A percentile compares a stretch with the other conserved stretches of the same genome.
Conservation (phyloP, 306 rosid species). For the Medicago arabica region DNA sequence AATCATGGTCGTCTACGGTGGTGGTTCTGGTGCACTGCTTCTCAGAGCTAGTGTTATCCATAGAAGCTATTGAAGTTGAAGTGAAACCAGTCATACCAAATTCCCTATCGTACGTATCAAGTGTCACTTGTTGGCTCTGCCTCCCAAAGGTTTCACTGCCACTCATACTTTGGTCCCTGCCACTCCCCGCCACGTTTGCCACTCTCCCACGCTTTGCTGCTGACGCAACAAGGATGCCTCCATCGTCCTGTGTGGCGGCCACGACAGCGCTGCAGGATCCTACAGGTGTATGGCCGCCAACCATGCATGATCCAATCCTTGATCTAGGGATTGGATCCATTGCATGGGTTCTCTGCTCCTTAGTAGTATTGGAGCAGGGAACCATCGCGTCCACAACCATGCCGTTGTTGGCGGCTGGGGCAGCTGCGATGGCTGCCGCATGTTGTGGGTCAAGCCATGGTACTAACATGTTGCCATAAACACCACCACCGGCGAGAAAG, state of each 20-base stretch:
- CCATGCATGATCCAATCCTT: constrained; percentile 34
- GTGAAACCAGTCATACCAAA: constrained; percentile 50
- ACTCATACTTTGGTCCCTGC: constrained; percentile 59
- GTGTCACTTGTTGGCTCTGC: constrained; percentile 55
- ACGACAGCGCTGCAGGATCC: constrained; percentile 53
- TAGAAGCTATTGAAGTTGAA: constrained; percentile 67
- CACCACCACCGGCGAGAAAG: not conserved
- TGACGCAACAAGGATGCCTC: not conserved
- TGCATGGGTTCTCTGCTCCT: constrained; percentile 36
- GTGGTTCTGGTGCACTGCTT: constrained; percentile 50
- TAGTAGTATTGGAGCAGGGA: constrained; percentile 58
- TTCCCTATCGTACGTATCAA: constrained; percentile 61
- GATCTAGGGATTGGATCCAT: constrained; percentile 28
- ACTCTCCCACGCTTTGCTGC: constrained; percentile 27
- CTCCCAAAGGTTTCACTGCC: constrained; percentile 61
- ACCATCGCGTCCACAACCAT: constrained; percentile 75
- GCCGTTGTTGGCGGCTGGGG: constrained; percentile 40
- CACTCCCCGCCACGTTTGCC: constrained; percentile 51
- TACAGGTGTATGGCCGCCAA: constrained; percentile 54
- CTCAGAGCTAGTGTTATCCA: constrained; percentile 65
- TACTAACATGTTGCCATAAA: constrained; percentile 37
- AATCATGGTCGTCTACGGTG: constrained; percentile 73
- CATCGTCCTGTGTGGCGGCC: constrained; percentile 25
- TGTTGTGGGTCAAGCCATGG: constrained; percentile 59
- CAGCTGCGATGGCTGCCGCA: not conserved